A percentile compares a stretch with the other conserved stretches of the same genome.
phyloP scores from a whole-genome alignment of 163 green algal genomes.

The Volvox carteri region DNA sequence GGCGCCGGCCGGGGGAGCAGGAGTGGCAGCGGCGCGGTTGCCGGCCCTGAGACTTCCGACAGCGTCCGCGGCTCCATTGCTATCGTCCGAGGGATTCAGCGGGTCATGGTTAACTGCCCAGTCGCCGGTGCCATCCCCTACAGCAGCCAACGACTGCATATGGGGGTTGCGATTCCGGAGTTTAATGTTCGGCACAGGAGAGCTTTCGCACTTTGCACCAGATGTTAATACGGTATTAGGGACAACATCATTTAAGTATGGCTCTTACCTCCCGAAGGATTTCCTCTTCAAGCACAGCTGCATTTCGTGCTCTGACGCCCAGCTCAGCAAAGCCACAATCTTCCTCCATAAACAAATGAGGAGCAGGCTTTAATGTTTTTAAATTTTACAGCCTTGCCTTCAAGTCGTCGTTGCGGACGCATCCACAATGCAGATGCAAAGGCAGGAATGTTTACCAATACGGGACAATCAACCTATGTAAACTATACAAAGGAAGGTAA shows the following conservation, averaged over 20 bases:
- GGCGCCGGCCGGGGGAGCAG: neutral
- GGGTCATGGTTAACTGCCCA: no score
- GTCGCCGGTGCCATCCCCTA: neutral
- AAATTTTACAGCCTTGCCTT: no score
- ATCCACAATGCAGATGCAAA: no score
- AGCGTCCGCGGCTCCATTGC: neutral
- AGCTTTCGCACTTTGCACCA: neutral
- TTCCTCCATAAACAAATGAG: constrained; percentile 25
- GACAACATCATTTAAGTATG: neutral
- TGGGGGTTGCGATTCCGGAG: neutral
- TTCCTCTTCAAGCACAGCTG: constrained; percentile 65
- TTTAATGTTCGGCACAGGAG: neutral
- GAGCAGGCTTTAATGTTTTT: no score
- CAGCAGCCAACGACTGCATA: neutral
- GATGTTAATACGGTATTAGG: neutral
- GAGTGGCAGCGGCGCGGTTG: neutral
- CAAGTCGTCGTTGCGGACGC: no score
- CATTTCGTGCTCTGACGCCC: constrained; percentile 67
- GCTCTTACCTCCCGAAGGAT: constrained; percentile 52
- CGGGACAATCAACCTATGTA: no score
- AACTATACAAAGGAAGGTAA: no score
- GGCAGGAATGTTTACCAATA: no score
- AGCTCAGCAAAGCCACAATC: constrained; percentile 60
- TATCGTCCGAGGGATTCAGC: no score
- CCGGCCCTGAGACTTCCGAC: neutral